A percentile compares a stretch with the other conserved stretches of the same genome.
These are phyloP conservation scores for Alternaria arborescens DNA, from an alignment of 2,329 filamentous ascomycete species.

Conservation along the genomic window DNA sequence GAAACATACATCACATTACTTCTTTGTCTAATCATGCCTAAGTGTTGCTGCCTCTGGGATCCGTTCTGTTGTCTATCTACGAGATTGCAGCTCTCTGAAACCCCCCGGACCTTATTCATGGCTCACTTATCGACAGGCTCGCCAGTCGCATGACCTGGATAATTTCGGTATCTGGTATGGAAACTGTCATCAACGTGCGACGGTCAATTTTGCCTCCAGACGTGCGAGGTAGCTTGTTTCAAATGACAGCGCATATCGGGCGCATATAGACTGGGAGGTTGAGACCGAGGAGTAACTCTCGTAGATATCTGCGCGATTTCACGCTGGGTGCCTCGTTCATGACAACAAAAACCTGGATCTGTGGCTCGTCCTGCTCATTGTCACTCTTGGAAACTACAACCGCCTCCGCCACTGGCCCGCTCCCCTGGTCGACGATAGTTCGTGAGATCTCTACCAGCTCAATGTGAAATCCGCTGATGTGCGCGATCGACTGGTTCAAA, in stretches of 20 bases:
- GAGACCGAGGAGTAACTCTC: neutral
- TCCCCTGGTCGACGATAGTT: neutral
- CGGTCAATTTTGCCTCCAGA: neutral
- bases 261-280: constrained; percentile 7
- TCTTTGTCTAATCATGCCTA: constrained; percentile 20
- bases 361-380: neutral
- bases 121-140: neutral
- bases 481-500: neutral
- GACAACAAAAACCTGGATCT: neutral
- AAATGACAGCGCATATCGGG: neutral
- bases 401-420: neutral
- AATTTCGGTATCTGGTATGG: constrained; percentile 1
- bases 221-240: constrained; percentile 1
- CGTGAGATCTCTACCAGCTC: neutral
- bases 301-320: neutral
- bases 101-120: constrained; percentile 2
- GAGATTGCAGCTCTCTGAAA: neutral
- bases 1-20: constrained; percentile 19
- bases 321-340: neutral
- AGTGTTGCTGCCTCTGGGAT: neutral
- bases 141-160: constrained; percentile 5
- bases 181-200: neutral
- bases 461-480: neutral
- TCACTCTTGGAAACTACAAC: neutral
- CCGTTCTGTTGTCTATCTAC: neutral